These are phyloP conservation scores for Kluyveromyces marxianus DNA, from an alignment of 1,139 yeast genomes.

Conservation along the genomic window DNA sequence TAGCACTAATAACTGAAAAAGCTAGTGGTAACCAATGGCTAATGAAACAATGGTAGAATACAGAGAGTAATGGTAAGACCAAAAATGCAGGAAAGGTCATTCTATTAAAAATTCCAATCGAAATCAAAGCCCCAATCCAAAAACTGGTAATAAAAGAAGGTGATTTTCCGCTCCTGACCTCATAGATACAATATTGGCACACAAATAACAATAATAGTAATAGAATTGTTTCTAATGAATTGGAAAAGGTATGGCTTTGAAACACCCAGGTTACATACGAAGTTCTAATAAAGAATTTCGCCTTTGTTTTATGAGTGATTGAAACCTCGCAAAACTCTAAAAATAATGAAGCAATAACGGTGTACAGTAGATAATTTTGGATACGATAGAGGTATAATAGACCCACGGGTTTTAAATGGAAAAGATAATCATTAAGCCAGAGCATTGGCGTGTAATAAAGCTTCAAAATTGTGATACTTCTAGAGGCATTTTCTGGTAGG, in stretches of 20 bases:
- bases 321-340: slow-evolving; percentile 42
- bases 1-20: slow-evolving; percentile 31
- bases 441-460: slow-evolving; percentile 61
- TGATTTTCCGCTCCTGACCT: slow-evolving; percentile 1
- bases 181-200: slow-evolving; percentile 16
- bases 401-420: slow-evolving; percentile 34
- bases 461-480: slow-evolving; percentile 69
- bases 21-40: slow-evolving; percentile 21
- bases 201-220: slow-evolving; percentile 48
- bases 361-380: slow-evolving; percentile 44
- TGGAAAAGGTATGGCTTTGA: slow-evolving; percentile 85
- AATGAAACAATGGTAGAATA: slow-evolving; percentile 31
- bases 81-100: slow-evolving; percentile 77
- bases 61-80: slow-evolving; percentile 48
- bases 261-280: slow-evolving; percentile 74
- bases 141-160: slow-evolving; percentile 23
- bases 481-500: slow-evolving; percentile 45
- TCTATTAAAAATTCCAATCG: slow-evolving; percentile 75
- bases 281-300: slow-evolving; percentile 59
- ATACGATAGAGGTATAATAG: slow-evolving; percentile 54
- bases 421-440: slow-evolving; percentile 14
- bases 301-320: slow-evolving; percentile 57
- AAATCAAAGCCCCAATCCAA: slow-evolving; percentile 45
- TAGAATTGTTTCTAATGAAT: slow-evolving; percentile 71
- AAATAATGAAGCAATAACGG: slow-evolving; percentile 23